Conservation (phyloP, 192 early-diverging fungal genomes). For the Backusella australiensis region DNA sequence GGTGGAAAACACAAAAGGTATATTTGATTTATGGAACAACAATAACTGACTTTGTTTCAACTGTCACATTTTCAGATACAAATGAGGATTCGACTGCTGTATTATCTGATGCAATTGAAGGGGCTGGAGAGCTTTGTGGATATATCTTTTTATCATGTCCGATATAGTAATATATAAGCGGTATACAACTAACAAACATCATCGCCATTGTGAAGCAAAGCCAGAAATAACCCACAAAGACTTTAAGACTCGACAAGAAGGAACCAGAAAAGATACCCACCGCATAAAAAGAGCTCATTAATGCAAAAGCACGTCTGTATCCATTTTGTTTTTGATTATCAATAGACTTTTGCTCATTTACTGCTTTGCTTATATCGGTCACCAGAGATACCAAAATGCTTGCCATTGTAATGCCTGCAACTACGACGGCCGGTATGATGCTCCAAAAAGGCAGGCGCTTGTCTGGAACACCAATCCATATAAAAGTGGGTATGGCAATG, state of each 20-base stretch:
- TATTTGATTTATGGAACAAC: background rate
- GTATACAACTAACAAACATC: background rate
- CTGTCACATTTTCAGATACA: background rate
- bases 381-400: background rate
- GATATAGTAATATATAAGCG: background rate
- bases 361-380: background rate
- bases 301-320: background rate
- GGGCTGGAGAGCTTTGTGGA: background rate
- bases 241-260: background rate
- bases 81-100: background rate
- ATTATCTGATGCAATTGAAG: background rate
- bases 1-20: background rate
- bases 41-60: background rate
- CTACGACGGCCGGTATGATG: background rate
- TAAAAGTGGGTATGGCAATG: background rate
- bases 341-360: background rate
- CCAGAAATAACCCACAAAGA: background rate
- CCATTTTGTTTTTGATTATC: background rate
- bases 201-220: background rate
- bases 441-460: background rate
- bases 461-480: constrained; percentile 7
- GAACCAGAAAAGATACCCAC: constrained; percentile 3
- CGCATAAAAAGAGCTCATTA: background rate
- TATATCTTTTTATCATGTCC: background rate
- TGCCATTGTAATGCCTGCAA: background rate